Evolutionary conservation across 2,329 filamentous ascomycete genomes (phyloP).

Genomic region (Lecanosticta acicola): DNA sequence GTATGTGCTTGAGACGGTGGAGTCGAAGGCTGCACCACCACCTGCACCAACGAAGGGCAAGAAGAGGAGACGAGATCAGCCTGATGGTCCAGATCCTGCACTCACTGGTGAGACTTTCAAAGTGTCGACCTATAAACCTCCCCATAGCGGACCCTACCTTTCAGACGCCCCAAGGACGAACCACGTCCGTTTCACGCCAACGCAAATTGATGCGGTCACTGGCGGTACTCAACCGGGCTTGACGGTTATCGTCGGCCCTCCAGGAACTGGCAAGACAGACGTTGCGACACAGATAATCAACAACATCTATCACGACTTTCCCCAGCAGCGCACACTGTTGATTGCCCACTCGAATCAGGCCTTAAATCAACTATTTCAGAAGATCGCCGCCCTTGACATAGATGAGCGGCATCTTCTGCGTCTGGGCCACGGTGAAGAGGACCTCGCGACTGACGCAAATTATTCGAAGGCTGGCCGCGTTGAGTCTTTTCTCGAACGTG

Average conservation of each 20-base stretch:
- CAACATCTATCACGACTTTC: conserved; percentile 98
- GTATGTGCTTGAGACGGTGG: conserved; percentile 65
- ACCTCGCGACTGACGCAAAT: conserved; percentile 75
- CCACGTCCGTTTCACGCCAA: conserved; percentile 77
- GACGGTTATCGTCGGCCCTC: conserved; percentile 88
- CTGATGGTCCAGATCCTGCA: conserved; percentile 58
- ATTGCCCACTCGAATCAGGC: conserved; percentile 98
- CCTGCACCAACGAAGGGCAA: conserved; percentile 60
- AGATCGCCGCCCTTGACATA: conserved; percentile 93
- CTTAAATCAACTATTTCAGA: conserved; percentile 93
- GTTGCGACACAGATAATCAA: conserved; percentile 98
- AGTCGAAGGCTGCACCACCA: conserved; percentile 43
- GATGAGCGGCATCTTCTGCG: conserved; percentile 90
- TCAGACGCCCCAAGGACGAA: conserved; percentile 79
- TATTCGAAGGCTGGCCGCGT: conserved; percentile 94
- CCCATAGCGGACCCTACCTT: conserved; percentile 84
- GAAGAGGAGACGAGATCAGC: conserved; percentile 75
- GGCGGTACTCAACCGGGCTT: conserved; percentile 92
- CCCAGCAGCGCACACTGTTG: conserved; percentile 81
- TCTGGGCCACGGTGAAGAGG: conserved; percentile 91
- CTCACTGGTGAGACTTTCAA: conserved; percentile 61
- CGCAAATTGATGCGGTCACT: conserved; percentile 85
- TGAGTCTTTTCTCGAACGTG: conserved; percentile 88
- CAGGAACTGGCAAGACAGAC: conserved; percentile 98
- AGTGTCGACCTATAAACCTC: conserved; percentile 84